Evolutionary conservation across 208 protist species (phyloP), one percentile per base, ranked within the genome.

Genomic region (Acanthamoeba castellanii): DNA sequence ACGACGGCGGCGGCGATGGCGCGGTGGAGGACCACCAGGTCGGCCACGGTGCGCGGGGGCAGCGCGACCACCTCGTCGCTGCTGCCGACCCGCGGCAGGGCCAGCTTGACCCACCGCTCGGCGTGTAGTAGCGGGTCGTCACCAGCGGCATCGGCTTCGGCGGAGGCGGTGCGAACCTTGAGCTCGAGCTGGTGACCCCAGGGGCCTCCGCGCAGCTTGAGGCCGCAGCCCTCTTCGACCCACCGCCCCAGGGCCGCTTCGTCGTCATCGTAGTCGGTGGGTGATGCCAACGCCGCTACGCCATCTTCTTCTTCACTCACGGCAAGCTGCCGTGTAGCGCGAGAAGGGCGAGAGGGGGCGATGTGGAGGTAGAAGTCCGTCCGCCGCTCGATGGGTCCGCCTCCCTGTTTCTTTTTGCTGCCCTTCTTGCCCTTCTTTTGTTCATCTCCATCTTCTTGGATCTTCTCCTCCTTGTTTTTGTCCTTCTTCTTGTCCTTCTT

Each of bases 91-190:
- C 18, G 37, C 2, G 72, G 72, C 30, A 81, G 72, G 16, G 30
- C 6, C 72, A 81, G 34, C 72, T 81, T 81, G 72, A 81, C 72
- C 72, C 72, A 81, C 32, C 72, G 18, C 72, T 81, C 72, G 72
- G 72, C 72, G 25, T 81, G 72, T 14, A 37, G 72, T 3, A 3
- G 2, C 9, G 25, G n/a, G 72, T 47, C 37, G 37, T 2, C 25
- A 0, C 4, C 25, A 11, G 14, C 61, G 4, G 1, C 18, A 25
- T 30, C 61, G 25, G 18, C 16, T 13, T 45, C 72, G 30, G 16
- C 34, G 16, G n/a, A 20, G 18, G 72, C 72, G 18, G 72, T 81
- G 72, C 72, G 72, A 2, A 81, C 72, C 72, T 81, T 81, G 72
- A 81, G 72, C 37, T 81, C 72, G 32, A 81, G 72, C 72, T 81